Conservation (phyloP, 306 rosid species). For the Pachyrhizus erosus region DNA sequence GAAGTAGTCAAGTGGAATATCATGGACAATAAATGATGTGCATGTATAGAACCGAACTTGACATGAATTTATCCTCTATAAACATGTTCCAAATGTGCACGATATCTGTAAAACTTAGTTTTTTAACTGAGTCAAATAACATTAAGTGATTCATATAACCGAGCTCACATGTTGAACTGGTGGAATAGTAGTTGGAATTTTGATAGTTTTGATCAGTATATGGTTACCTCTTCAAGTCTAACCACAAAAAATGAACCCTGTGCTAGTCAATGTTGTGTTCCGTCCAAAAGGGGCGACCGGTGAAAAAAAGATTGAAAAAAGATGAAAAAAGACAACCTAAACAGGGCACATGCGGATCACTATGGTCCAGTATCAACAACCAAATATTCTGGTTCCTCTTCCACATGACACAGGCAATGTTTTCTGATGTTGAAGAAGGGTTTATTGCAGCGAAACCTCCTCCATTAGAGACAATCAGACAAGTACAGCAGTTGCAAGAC, state of each 20-base stretch:
- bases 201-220: not conserved
- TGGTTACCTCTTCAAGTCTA: not conserved
- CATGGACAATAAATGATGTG: no score
- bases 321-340: not conserved
- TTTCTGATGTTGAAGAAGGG: constrained; percentile 25
- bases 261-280: not conserved
- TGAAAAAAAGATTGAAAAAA: constrained; percentile 14
- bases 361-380: constrained; percentile 44
- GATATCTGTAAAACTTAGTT: no score
- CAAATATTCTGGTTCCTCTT: constrained; percentile 50
- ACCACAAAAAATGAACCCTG: not conserved
- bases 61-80: no score
- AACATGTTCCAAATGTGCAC: no score
- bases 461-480: constrained; percentile 53
- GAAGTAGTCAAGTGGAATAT: no score
- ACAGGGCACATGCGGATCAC: not conserved
- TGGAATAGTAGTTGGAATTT: not conserved
- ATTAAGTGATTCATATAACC: no score
- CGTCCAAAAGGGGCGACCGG: not conserved
- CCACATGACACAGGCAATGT: constrained; percentile 45
- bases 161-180: no score
- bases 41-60: no score
- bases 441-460: constrained; percentile 21
- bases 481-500: constrained; percentile 39
- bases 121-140: no score